Base-by-base conservation (phyloP, 331 rosid genomes). In the Malus hybrid region DNA sequence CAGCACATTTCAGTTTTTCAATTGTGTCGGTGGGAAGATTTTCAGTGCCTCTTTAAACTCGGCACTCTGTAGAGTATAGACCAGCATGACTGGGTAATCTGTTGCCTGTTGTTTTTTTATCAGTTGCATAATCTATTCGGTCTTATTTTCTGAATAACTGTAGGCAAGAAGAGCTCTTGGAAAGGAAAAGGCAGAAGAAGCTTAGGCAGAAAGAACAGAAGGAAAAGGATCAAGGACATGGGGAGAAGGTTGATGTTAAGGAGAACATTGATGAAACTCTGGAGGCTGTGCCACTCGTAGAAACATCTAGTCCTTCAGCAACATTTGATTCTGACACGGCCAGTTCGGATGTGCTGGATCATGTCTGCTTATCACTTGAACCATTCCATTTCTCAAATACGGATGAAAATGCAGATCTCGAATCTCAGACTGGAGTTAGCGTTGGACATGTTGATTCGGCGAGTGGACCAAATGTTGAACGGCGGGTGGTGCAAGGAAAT, bases 181-280 rank as follows among this genome's bases (percentile, higher is more conserved):
- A 83, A 86, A 86, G 84, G 86, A 91, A 83, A 79, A 90, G 90
- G 77, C 90, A 78, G 88, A 91, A 88, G 78, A 93, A 89, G 82
- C 87, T 89, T 32, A 83, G 95, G 79, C 98, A 88, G 70, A 93
- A 89, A 84, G 93, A 89, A 65, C 91, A 87, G 33, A 88, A 76
- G 82, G 87, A 84, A 22, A 89, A 82, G 77, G 96, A 85, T 68
- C 89, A 77, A 77, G 79, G 78, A 29, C 65, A 52, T 5, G 92
- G 73, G 76, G 91, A 86, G 33, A 82, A 75, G 76, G 78, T 34
- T 24, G 88, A 82, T 71, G 68, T 59, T 79, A 74, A 78, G 44
- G 88, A 73, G 66, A 67, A 76, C 66, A 54, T 77, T 64, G 81
- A 68, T 67, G 80, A 73, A 73, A 65, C 78, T 12, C 64, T 70